phyloP scores from a whole-genome alignment of 2,329 filamentous ascomycete genomes.

The Fusarium chuoi region DNA sequence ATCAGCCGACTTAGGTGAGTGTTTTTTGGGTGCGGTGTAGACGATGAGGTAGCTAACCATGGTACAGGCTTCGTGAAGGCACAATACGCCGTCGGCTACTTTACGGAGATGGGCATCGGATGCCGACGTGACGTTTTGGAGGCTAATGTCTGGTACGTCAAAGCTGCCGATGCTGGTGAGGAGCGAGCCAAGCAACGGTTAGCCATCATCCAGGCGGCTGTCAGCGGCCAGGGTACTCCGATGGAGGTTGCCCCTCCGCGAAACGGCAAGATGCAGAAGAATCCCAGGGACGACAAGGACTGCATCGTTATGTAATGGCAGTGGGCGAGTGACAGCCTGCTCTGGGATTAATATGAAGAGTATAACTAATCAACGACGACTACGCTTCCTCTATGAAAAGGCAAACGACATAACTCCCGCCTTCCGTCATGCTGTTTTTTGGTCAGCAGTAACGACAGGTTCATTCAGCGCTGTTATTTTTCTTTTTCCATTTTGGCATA shows the following conservation, averaged over 20 bases:
- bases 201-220: conserved; percentile 85
- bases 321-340: conserved; percentile 1
- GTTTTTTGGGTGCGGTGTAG: not conserved
- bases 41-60: conserved; percentile 21
- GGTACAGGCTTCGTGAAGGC: conserved; percentile 73
- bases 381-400: conserved; percentile 5
- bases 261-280: conserved; percentile 63
- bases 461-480: conserved; percentile 6
- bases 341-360: conserved; percentile 20
- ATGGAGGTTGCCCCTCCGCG: conserved; percentile 67
- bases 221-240: conserved; percentile 65
- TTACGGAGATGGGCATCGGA: conserved; percentile 98
- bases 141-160: conserved; percentile 98
- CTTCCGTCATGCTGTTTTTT: not conserved
- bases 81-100: conserved; percentile 96
- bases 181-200: conserved; percentile 89
- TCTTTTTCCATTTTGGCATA: conserved; percentile 34
- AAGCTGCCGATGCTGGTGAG: conserved; percentile 91
- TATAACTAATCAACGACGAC: conserved; percentile 38
- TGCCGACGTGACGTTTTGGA: conserved; percentile 94
- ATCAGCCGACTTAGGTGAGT: conserved; percentile 85
- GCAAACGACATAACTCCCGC: not conserved
- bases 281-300: conserved; percentile 62
- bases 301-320: conserved; percentile 65
- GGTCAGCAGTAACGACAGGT: conserved; percentile 1